Percentiles rank a stretch among this genome's conserved stretches.
Evolutionary conservation across 2,329 filamentous ascomycete species (phyloP).

Genomic region (Myriosclerotinia duriaeana): DNA sequence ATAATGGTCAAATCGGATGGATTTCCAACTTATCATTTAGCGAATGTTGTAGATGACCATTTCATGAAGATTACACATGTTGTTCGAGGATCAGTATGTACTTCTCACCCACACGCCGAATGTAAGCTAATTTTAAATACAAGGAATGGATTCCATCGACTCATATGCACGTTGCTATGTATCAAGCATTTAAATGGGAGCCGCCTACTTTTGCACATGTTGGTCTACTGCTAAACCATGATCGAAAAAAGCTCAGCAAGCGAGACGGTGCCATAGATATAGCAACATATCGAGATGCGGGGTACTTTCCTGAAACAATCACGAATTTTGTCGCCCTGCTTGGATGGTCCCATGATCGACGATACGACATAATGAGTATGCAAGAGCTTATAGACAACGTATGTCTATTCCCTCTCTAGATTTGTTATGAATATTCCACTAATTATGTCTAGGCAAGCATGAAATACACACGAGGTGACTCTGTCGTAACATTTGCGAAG

Average conservation of each 20-base stretch:
- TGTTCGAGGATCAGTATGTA: conserved; percentile 73
- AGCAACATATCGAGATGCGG: conserved; percentile 55
- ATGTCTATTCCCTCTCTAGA: conserved; percentile 36
- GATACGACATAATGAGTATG: conserved; percentile 70
- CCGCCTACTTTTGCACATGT: conserved; percentile 78
- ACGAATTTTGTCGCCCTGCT: conserved; percentile 82
- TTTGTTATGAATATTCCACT: background rate
- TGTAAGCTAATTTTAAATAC: conserved; percentile 17
- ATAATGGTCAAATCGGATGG: conserved; percentile 90
- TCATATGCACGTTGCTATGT: conserved; percentile 73
- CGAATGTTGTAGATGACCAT: conserved; percentile 95
- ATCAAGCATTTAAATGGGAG: conserved; percentile 73
- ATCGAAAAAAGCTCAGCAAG: conserved; percentile 83
- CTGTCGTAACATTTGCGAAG: conserved; percentile 77
- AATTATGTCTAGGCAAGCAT: conserved; percentile 62
- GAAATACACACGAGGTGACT: conserved; percentile 89
- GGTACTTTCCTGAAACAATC: conserved; percentile 63
- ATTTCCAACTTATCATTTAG: conserved; percentile 92
- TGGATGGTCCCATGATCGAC: conserved; percentile 72
- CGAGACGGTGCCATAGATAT: conserved; percentile 68
- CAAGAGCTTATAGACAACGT: conserved; percentile 69
- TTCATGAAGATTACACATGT: conserved; percentile 95
- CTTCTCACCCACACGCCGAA: background rate
- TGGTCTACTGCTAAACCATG: conserved; percentile 66
- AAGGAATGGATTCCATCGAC: conserved; percentile 96